Conservation (phyloP, 106 monocot species). For the Acanthochlamys bracteata region DNA sequence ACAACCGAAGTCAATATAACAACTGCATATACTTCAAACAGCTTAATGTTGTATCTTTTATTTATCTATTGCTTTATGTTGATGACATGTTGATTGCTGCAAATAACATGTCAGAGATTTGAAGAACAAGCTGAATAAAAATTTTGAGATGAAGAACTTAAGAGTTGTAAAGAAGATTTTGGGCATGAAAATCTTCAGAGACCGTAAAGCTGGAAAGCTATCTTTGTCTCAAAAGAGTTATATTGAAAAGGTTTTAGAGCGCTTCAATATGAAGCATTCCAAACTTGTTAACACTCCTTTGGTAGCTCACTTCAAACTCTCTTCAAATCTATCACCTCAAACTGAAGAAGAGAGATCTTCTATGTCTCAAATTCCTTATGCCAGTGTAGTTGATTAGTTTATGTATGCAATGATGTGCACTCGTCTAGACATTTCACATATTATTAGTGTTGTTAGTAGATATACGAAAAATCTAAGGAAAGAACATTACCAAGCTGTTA, state of each 20-base stretch:
- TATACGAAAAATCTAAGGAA: conserved; percentile 7
- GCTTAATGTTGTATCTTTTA: not conserved
- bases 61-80: not conserved
- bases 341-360: not conserved
- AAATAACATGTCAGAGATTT: not conserved
- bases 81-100: not conserved
- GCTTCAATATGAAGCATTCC: not conserved
- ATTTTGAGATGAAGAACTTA: conserved; percentile 7
- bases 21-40: conserved; percentile 1
- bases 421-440: conserved; percentile 1
- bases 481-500: conserved; percentile 8
- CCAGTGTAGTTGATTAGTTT: not conserved
- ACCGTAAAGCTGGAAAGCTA: not conserved
- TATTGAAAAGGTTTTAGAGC: not conserved
- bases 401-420: conserved; percentile 8
- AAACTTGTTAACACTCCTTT: not conserved
- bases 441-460: conserved; percentile 4
- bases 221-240: not conserved
- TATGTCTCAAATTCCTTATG: conserved; percentile 1
- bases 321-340: not conserved
- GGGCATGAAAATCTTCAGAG: conserved; percentile 2
- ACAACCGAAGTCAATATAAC: not conserved
- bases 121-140: not conserved
- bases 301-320: not conserved
- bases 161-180: not conserved